Percentiles rank a stretch among this genome's conserved stretches.
phyloP scores from a whole-genome alignment of 164 flowering plant genomes.

The Stephania japonica region DNA sequence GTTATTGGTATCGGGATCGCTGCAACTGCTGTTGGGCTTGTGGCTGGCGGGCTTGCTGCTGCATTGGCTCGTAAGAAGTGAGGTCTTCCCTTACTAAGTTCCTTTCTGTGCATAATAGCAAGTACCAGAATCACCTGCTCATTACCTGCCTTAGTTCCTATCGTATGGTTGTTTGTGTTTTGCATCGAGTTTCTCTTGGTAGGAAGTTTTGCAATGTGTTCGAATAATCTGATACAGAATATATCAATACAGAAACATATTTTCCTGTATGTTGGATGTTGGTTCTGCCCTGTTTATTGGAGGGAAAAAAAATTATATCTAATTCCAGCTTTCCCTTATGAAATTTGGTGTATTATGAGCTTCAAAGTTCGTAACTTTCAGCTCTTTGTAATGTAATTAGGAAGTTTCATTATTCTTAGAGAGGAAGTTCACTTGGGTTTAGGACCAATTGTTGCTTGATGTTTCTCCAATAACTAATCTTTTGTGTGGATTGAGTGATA shows the following conservation, averaged over 20 bases:
- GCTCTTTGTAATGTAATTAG: not conserved
- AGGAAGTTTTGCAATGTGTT: not conserved
- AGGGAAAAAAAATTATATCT: not conserved
- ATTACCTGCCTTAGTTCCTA: not conserved
- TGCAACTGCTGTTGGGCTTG: constrained; percentile 76
- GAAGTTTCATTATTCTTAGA: not conserved
- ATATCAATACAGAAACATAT: not conserved
- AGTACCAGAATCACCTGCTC: not conserved
- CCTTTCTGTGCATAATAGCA: constrained; percentile 10
- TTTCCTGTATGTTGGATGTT: not conserved
- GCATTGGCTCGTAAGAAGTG: constrained; percentile 65
- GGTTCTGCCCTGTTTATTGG: not conserved
- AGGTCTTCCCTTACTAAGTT: not conserved
- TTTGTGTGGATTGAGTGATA: too few relatives aligned
- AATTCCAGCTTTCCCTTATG: not conserved
- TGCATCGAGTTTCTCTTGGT: not conserved
- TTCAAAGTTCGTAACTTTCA: not conserved
- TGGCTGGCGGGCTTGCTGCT: constrained; percentile 75
- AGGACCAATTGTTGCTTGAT: too few relatives aligned
- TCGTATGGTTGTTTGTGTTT: not conserved
- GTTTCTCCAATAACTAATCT: too few relatives aligned
- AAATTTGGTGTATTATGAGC: not conserved
- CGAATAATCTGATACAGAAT: not conserved
- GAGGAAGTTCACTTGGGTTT: not conserved
- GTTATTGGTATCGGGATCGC: constrained; percentile 93